Base-by-base conservation (phyloP, 2,329 filamentous ascomycete genomes). In the Ophiocordyceps polyrhachis-furcata region DNA sequence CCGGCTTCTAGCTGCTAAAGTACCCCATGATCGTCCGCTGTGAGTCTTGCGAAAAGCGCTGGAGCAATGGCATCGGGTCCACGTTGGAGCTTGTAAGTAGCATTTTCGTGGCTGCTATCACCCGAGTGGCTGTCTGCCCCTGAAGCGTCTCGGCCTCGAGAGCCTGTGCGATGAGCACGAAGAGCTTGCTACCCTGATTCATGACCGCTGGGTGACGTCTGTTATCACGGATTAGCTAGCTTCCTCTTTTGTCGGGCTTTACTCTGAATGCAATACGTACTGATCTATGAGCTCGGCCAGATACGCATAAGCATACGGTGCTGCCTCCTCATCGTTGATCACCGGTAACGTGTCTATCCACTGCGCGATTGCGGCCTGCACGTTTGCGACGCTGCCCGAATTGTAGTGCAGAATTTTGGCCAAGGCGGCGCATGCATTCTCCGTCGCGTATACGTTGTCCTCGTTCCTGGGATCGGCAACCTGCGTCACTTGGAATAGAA, bases 321-420 rank as follows among this genome's bases (percentile, higher is more conserved):
- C 91, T 4, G 91, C 91, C 66, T 98, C 91, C 61, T 98, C 91
- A 52, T 98, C 91, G 56, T 94, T 95, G 15, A 81, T 79, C 44
- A 98, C 82, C 0, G 91, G 91, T 32, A 98, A 69, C 0, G 89
- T 95, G 51, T 86, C 79, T 43, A 98, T 67, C 91, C 91, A 98
- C 58, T 83, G 81, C n/a, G 70, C 66, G 40, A 86, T 78, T 23
- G 95, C 72, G 35, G 82, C 74, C 56, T 91, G 80, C 43, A 76
- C 70, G 55, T 93, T 85, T 45, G 69, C 70, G 17, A 98, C 79
- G 58, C 83, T 83, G 52, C 70, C 70, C 21, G 78, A 68, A 62
- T 93, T 95, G 67, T 81, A 95, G 59, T 94, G 87, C 51, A 98
- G 70, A 44, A 98, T 89, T 72, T 98, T 98, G 32, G 91, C 91